phyloP scores from a whole-genome alignment of 2,329 filamentous ascomycete genomes.

The Neocatenulostroma microsporum region DNA sequence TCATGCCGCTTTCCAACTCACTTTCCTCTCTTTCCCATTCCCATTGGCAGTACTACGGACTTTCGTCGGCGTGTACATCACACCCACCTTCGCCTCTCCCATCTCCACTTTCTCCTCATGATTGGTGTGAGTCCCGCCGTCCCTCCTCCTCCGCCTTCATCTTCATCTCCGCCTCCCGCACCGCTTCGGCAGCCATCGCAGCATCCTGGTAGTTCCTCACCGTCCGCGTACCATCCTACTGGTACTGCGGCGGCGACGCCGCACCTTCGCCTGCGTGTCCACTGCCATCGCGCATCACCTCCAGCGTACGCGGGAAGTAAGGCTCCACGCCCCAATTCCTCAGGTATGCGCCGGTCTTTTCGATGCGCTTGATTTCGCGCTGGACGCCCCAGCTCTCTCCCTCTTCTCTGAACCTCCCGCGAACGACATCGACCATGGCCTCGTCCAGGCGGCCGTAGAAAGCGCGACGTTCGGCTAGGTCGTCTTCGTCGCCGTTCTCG shows the following conservation, averaged over 20 bases:
- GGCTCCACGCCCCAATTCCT: conserved; percentile 46
- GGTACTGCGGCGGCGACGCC: conserved; percentile 4
- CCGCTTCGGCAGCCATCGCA: no score
- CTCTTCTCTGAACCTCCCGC: conserved; percentile 41
- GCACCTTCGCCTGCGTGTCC: background rate
- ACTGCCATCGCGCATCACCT: conserved; percentile 37
- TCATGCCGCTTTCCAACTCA: conserved; percentile 2
- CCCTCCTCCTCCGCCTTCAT: background rate
- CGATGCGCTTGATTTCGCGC: conserved; percentile 48
- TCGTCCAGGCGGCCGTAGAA: conserved; percentile 45
- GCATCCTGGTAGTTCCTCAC: no score
- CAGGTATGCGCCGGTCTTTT: conserved; percentile 48
- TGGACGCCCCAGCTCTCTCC: conserved; percentile 46
- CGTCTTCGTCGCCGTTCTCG: conserved; percentile 41
- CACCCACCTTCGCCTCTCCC: conserved; percentile 4
- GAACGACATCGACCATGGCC: conserved; percentile 47
- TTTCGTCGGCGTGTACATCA: conserved; percentile 4
- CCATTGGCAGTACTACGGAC: background rate
- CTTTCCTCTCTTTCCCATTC: background rate
- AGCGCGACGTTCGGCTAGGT: conserved; percentile 41
- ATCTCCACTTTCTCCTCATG: no score
- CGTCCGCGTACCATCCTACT: conserved; percentile 7
- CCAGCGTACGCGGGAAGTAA: conserved; percentile 46
- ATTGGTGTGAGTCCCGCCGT: no score
- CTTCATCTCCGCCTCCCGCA: no score